phyloP scores from a whole-genome alignment of 371 early-diverging fungal genomes.

The Dichotomocladium elegans region DNA sequence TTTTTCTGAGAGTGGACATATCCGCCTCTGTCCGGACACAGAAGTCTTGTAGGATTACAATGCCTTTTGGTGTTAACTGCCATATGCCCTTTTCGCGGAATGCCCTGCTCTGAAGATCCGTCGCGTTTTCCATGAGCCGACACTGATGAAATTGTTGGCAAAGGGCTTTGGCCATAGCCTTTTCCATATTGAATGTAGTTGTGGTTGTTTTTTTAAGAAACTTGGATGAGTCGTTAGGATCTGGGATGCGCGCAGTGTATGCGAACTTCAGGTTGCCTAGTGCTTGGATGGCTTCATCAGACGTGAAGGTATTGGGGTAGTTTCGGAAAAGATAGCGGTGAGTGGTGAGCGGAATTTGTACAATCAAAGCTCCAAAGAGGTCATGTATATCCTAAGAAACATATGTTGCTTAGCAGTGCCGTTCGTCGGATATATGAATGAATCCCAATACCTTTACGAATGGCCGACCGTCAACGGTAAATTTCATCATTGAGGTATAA shows the following conservation, averaged over 20 bases:
- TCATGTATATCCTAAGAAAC: conserved; percentile 55
- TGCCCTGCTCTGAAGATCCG: conserved; percentile 45
- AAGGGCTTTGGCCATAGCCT: conserved; percentile 62
- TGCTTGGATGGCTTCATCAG: conserved; percentile 57
- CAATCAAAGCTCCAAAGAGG: conserved; percentile 58
- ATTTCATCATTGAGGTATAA: conserved; percentile 50
- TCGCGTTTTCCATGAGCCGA: conserved; percentile 50
- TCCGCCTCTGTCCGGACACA: conserved; percentile 42
- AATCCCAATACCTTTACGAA: conserved; percentile 34
- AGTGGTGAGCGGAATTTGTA: conserved; percentile 52
- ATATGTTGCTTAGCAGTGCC: not conserved
- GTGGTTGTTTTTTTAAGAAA: conserved; percentile 52
- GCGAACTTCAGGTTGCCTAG: conserved; percentile 52
- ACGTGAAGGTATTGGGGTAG: conserved; percentile 56
- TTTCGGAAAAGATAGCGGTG: conserved; percentile 53
- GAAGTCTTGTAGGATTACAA: conserved; percentile 53
- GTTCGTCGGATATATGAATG: not conserved
- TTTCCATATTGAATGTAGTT: conserved; percentile 61
- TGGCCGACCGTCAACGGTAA: conserved; percentile 47
- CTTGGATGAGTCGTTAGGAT: conserved; percentile 56
- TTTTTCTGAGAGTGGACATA: conserved; percentile 21
- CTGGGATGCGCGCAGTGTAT: conserved; percentile 48
- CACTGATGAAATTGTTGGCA: conserved; percentile 63
- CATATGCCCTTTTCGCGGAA: conserved; percentile 55
- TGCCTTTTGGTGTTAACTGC: conserved; percentile 58